Percentiles rank a stretch among this genome's conserved stretches.
phyloP scores from a whole-genome alignment of 2,329 filamentous ascomycete genomes.

The Sporothrix brasiliensis region DNA sequence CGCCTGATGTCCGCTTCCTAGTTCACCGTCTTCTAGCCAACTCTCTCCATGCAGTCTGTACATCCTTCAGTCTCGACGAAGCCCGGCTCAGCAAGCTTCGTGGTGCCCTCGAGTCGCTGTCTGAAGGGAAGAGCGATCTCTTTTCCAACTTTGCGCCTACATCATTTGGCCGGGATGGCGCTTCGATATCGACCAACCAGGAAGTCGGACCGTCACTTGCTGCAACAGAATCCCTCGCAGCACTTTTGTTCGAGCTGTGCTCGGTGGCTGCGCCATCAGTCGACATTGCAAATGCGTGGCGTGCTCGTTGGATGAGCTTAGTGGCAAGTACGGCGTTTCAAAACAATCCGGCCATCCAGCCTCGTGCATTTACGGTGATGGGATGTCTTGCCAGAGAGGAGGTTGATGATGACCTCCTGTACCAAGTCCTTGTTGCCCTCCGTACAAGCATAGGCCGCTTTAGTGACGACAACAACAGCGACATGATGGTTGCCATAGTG shows the following conservation, averaged over 20 bases:
- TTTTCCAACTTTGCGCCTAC: constrained; percentile 54
- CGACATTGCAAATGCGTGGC: constrained; percentile 69
- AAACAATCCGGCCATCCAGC: constrained; percentile 71
- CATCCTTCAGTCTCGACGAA: constrained; percentile 66
- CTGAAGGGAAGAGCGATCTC: constrained; percentile 62
- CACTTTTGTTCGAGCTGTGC: constrained; percentile 65
- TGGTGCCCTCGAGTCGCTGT: constrained; percentile 59
- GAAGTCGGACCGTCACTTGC: constrained; percentile 56
- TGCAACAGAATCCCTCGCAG: constrained; percentile 64
- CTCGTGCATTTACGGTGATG: constrained; percentile 70
- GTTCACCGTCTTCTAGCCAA: constrained; percentile 68
- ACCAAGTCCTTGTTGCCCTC: constrained; percentile 70
- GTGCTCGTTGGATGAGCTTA: constrained; percentile 72
- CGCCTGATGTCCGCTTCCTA: constrained; percentile 57
- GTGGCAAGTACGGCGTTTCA: constrained; percentile 74
- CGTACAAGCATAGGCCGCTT: constrained; percentile 67
- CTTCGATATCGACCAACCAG: constrained; percentile 57
- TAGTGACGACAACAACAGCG: constrained; percentile 56
- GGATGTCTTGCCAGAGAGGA: constrained; percentile 71
- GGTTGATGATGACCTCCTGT: constrained; percentile 70
- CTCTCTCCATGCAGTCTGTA: constrained; percentile 68
- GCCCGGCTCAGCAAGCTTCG: constrained; percentile 58
- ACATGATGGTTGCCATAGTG: constrained; percentile 70
- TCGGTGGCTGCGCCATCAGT: constrained; percentile 64
- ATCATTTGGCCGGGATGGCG: constrained; percentile 54